Base-by-base conservation (phyloP, 306 rosid genomes). In the Acacia acuminata region DNA sequence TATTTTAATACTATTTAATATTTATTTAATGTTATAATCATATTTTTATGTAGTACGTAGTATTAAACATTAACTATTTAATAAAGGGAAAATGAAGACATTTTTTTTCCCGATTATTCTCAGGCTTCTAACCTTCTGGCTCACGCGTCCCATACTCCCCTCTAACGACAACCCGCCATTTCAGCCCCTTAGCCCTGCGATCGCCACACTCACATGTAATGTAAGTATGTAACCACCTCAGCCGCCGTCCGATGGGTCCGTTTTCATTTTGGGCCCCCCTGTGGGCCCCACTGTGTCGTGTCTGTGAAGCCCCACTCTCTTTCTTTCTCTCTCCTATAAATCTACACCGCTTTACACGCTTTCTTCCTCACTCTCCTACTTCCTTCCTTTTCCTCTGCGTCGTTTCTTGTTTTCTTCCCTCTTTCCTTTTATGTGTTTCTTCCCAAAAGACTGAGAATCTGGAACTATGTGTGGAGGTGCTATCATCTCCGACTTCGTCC, bases 381-480 rank as follows among this genome's bases (percentile, higher is more conserved):
- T 61, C 17, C 38, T 25, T 13, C 2, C 42, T 14, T 22, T 20
- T 63, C 71, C 16, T 30, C 19, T 5, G 8, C 69, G 20, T 30
- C 19, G 8, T 27, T 25, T 61, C 16, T 27, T 4, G 2, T 61
- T 27, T 4, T 25, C 36, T n/a, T 17, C 4, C 20, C 16, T 16
- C 51, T 2, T 50, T 17, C 20, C 6, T 20, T 20, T 10, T 5
- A 16, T 48, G 42, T 17, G 3, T 78, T 30, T 15, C 75, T 64
- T 9, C 56, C 15, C 6, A 24, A n/a, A 71, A 24, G 7, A 24
- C 2, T 48, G 4, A 27, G 14, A 73, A 14, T 9, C 58, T 45
- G 68, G 24, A 72, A 71, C 73, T 66, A 93, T 93, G 97, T 93
- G 97, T 68, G 97, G 97, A 1, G 97, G 95, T 51, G 96, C 92